Conservation (phyloP, 2,329 filamentous ascomycete species). For the Neonectria punicea region DNA sequence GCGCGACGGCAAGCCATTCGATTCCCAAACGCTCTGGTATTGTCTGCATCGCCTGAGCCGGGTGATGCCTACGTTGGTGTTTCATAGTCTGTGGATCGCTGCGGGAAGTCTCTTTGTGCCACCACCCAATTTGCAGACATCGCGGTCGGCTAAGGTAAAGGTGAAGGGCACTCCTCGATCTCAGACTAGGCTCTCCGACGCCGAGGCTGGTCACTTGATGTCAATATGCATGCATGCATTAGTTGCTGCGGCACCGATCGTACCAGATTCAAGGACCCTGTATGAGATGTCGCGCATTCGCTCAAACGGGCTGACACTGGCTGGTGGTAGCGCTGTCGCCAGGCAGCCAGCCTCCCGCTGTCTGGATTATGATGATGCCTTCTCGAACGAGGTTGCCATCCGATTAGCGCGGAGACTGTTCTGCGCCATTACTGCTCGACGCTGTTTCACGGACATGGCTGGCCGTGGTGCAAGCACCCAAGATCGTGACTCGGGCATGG, state of each 20-base stretch:
- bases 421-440: constrained; percentile 64
- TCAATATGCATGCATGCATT: constrained; percentile 72
- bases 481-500: constrained; percentile 46
- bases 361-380: constrained; percentile 71
- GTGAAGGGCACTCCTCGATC: constrained; percentile 49
- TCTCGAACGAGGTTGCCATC: constrained; percentile 69
- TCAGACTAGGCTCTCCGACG: constrained; percentile 54
- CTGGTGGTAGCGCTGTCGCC: constrained; percentile 57
- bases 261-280: constrained; percentile 59
- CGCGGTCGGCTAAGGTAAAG: constrained; percentile 46
- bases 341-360: constrained; percentile 62
- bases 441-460: constrained; percentile 60
- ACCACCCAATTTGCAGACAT: constrained; percentile 56
- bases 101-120: constrained; percentile 68
- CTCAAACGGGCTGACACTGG: constrained; percentile 62
- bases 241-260: constrained; percentile 65
- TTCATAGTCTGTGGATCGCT: constrained; percentile 73
- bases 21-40: constrained; percentile 72
- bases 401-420: constrained; percentile 69
- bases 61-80: constrained; percentile 66
- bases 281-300: constrained; percentile 70
- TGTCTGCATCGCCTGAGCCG: constrained; percentile 70
- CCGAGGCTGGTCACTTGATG: constrained; percentile 63
- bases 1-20: constrained; percentile 61
- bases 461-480: constrained; percentile 49